Percentiles rank a stretch among this genome's conserved stretches.
These are phyloP conservation scores for Castanea sativa DNA, from an alignment of 306 rosid species.

Conservation along the genomic window DNA sequence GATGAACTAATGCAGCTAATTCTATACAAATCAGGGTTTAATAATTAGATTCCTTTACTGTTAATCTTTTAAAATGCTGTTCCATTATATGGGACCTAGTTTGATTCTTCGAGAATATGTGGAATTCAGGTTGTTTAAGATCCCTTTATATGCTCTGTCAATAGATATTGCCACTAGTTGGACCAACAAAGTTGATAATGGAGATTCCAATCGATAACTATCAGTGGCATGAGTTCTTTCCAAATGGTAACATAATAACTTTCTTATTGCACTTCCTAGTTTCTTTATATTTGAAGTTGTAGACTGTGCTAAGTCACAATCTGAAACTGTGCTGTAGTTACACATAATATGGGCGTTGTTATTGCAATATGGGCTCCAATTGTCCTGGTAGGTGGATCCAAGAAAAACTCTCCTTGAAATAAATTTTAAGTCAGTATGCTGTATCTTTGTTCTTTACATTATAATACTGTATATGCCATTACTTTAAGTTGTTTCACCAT, in stretches of 20 bases:
- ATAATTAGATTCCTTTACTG: background rate
- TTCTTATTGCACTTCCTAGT: slow-evolving; percentile 19
- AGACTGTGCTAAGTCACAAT: slow-evolving; percentile 24
- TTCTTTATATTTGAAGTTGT: slow-evolving; percentile 10
- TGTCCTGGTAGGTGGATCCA: slow-evolving; percentile 66
- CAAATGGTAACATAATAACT: slow-evolving; percentile 58
- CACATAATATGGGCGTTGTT: slow-evolving; percentile 54
- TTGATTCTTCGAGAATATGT: no score
- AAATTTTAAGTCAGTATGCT: slow-evolving; percentile 19
- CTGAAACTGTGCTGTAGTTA: slow-evolving; percentile 47
- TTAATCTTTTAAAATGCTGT: no score
- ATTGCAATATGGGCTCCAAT: slow-evolving; percentile 96
- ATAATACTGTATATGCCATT: slow-evolving; percentile 9
- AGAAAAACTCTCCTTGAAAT: slow-evolving; percentile 10
- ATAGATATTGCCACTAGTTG: slow-evolving; percentile 81
- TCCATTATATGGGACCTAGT: no score
- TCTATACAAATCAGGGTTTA: background rate
- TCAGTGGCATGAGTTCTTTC: slow-evolving; percentile 97
- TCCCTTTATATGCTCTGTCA: slow-evolving; percentile 26
- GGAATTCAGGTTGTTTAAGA: background rate
- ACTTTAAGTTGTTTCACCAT: slow-evolving; percentile 26
- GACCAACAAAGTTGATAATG: slow-evolving; percentile 84
- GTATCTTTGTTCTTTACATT: slow-evolving; percentile 18
- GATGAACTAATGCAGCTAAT: background rate
- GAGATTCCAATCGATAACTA: slow-evolving; percentile 60